Evolutionary conservation across 345 rosid species (phyloP).

Genomic region (Sapria himalayana): DNA sequence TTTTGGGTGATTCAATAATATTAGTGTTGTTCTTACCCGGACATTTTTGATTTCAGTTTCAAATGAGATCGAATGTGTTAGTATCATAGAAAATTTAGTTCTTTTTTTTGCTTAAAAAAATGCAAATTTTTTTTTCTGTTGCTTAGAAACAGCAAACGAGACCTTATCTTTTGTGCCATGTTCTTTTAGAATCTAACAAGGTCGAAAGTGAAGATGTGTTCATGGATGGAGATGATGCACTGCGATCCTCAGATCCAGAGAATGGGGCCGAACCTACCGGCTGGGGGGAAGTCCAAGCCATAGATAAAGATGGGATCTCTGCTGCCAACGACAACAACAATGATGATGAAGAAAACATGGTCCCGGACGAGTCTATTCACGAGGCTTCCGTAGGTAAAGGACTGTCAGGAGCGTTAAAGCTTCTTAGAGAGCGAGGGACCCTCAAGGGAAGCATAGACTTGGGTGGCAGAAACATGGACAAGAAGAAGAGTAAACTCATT

Average conservation of each 20-base stretch:
- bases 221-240: slow-evolving; percentile 80
- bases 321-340: no score
- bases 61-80: no score
- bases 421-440: slow-evolving; percentile 77
- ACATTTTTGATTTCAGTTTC: no score
- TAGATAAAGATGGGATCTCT: slow-evolving; percentile 23
- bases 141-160: no score
- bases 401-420: slow-evolving; percentile 62
- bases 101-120: no score
- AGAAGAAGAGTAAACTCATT: slow-evolving; percentile 90
- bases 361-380: slow-evolving; percentile 68
- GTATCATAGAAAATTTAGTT: no score
- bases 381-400: slow-evolving; percentile 83
- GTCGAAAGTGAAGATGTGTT: slow-evolving; percentile 61
- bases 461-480: slow-evolving; percentile 99
- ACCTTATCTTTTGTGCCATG: slow-evolving; percentile 9
- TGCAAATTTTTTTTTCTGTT: no score
- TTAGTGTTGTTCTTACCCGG: no score
- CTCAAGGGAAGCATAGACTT: slow-evolving; percentile 76
- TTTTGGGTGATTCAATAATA: no score
- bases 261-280: slow-evolving; percentile 38
- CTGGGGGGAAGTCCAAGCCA: slow-evolving; percentile 38
- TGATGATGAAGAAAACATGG: slow-evolving; percentile 36
- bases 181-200: slow-evolving; percentile 36
- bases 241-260: slow-evolving; percentile 28